Conservation (phyloP, 148 eudicot genomes). For the Suaeda aralocaspica region DNA sequence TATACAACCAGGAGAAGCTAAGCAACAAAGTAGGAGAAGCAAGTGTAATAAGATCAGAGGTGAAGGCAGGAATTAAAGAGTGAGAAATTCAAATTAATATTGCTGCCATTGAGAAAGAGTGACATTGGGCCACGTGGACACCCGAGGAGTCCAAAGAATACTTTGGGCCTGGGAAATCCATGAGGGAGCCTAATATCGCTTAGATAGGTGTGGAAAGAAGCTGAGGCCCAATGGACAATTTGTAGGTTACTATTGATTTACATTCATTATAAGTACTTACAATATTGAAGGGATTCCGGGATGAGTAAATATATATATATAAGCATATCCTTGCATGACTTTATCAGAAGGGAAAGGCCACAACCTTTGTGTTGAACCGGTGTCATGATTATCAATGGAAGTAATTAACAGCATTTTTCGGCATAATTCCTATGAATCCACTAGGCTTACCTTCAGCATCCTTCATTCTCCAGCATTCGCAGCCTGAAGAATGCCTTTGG, state of each 20-base stretch:
- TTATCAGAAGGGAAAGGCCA: slow-evolving; percentile 20
- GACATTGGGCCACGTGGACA: no score
- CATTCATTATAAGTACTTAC: no score
- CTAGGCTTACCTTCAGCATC: slow-evolving; percentile 33
- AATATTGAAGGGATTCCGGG: slow-evolving; percentile 18
- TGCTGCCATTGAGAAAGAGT: no score
- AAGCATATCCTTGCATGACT: slow-evolving; percentile 23
- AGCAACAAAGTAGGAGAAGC: no score
- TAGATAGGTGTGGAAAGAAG: no score
- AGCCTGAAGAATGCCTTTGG: slow-evolving; percentile 55
- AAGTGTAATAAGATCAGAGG: no score
- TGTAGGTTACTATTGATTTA: no score
- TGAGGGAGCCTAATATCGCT: no score
- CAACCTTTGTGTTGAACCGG: slow-evolving; percentile 5
- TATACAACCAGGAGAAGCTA: no score
- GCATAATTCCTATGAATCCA: slow-evolving; percentile 57
- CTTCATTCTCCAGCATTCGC: slow-evolving; percentile 63
- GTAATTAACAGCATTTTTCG: slow-evolving; percentile 24
- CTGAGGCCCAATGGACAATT: no score
- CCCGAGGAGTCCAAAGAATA: no score
- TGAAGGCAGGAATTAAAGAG: background rate
- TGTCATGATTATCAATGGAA: slow-evolving; percentile 22
- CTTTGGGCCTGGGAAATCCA: no score
- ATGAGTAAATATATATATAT: slow-evolving; percentile 19
- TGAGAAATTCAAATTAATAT: background rate